These are phyloP conservation scores for Diaporthe citrichinensis DNA, from an alignment of 2,329 filamentous ascomycete species.

Conservation along the genomic window DNA sequence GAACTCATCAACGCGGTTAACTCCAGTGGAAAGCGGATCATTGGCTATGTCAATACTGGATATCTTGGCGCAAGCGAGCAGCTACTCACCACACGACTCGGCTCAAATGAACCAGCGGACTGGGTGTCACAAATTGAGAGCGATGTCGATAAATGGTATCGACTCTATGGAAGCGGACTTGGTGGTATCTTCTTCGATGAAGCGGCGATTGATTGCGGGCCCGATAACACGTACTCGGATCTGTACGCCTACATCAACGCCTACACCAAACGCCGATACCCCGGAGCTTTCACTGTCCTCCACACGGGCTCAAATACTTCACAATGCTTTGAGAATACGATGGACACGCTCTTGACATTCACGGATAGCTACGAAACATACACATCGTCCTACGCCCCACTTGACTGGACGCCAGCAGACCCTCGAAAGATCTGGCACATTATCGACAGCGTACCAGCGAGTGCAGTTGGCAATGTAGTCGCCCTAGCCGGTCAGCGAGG, in stretches of 20 bases:
- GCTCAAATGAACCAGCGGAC: conserved; percentile 43
- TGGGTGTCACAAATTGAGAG: conserved; percentile 46
- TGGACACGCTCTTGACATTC: conserved; percentile 52
- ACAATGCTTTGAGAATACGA: conserved; percentile 49
- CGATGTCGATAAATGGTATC: conserved; percentile 47
- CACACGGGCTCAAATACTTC: conserved; percentile 46
- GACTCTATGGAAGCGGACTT: conserved; percentile 45
- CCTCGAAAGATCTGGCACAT: conserved; percentile 52
- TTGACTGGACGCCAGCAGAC: conserved; percentile 49
- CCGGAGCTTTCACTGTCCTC: conserved; percentile 46
- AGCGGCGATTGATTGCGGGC: conserved; percentile 48
- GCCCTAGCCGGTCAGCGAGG: neutral
- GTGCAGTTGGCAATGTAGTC: neutral
- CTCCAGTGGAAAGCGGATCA: neutral
- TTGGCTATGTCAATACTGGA: neutral
- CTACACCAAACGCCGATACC: conserved; percentile 46
- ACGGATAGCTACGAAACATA: conserved; percentile 48
- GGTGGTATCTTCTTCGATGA: conserved; percentile 53
- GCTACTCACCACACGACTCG: conserved; percentile 41
- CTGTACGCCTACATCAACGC: conserved; percentile 48
- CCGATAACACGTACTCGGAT: conserved; percentile 47
- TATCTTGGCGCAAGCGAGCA: neutral
- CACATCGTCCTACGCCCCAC: conserved; percentile 43
- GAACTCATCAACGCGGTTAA: neutral
- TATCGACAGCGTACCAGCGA: conserved; percentile 47